Evolutionary conservation across 495 filamentous ascomycete species (phyloP), one percentile per base, ranked within the genome.

Genomic region (Jackrogersella multiformis): DNA sequence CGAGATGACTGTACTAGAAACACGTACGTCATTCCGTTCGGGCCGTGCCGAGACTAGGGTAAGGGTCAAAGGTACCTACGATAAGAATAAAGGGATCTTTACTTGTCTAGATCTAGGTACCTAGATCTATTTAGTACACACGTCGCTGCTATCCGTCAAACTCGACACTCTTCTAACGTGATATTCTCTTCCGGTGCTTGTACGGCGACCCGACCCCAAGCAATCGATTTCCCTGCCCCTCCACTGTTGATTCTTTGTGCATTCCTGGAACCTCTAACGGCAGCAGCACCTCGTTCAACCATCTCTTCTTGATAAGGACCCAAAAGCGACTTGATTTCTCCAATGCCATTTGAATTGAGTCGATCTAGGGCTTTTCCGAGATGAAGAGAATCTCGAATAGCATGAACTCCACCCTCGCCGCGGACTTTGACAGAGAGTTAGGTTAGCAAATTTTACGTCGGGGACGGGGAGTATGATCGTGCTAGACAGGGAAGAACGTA

Each of bases 351-450:
- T 1, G 55, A 64, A 3, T 34, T 45, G 4, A 69, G 54, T n/a
- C 42, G 36, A 6, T 46, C 66, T 4, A 69, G 41, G 9, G 34
- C 46, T 41, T 49, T 69, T 41, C 38, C 49, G 23, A 69, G 61
- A 21, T 58, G 61, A 12, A 69, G 41, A 2, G 79, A 77, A 56
- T 82, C 80, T 2, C 74, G 32, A 15, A 82, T 73, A 20, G 78
- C 79, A 24, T 82, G 80, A 41, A 80, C 78, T 7, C 78, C 80
- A 4, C 80, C 80, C 30, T 81, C 80, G 3, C 80, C 80, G 5
- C 79, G 75, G 53, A 80, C 79, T 81, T 52, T 5, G 1, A 10
- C 8, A 12, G 12, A 15, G 18, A 30, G n/a, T n/a, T n/a, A 15
- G 30, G 45, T 68, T 44, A 58, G 39, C 35, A 21, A 2, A 26